Evolutionary conservation across 768 basidiomycete genomes (phyloP), one percentile per base, ranked within the genome.

Genomic region (Crepidotus variabilis): DNA sequence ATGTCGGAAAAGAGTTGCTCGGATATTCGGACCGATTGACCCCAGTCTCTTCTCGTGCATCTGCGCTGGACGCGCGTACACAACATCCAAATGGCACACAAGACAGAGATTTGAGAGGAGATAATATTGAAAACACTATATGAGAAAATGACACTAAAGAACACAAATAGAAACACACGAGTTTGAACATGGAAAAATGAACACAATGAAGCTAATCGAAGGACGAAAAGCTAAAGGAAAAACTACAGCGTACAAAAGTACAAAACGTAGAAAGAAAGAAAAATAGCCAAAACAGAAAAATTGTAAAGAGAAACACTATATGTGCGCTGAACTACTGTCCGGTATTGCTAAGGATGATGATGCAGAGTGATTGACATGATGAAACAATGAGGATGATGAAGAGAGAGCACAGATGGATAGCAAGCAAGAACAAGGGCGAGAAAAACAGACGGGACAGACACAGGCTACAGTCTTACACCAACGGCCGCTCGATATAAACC

Each of bases 281-380:
- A 48, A 56, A 56, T 57, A 58, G 43, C 49, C 55, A 61, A 64
- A 57, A n/a, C n/a, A n/a, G n/a, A 36, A 55, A 39, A 47, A 53
- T n/a, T 28, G 36, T 21, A n/a, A 43, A 51, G 57, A 55, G 3
- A 43, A 43, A 43, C 39, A 43, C 39, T 43, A 43, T 43, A 39
- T 22, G 35, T 16, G 51, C 39, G 20, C 35, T 53, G 52, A 35
- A 39, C 10, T 46, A 46, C 8, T 39, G 46, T 39, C 52, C 39
- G 52, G 28, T 18, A 46, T 28, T 28, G 35, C 35, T 53, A 32
- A 46, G 16, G 43, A 46, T 24, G 52, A 53, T 34, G 35, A 52
- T 43, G 51, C 51, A 53, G 21, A 28, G 43, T 16, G 14, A 43
- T 45, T 43, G 39, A 43, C 39, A 43, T 43, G 18, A 43, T 43